A percentile compares a stretch with the other conserved stretches of the same genome.
Conservation (phyloP, 1,139 yeast genomes). For the Debaryomyces sp. region DNA sequence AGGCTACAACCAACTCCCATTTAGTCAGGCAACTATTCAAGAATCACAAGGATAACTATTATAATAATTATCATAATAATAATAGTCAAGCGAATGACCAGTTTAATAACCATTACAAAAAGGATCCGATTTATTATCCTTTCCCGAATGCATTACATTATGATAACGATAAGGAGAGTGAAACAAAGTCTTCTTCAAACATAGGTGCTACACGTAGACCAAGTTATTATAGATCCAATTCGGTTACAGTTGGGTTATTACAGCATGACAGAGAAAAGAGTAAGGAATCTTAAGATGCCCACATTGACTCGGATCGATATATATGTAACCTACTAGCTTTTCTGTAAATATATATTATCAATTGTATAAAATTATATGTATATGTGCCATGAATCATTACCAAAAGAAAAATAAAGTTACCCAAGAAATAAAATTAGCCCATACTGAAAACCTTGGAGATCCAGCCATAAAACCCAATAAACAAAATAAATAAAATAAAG, state of each 20-base stretch:
- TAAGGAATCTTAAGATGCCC: slow-evolving; percentile 9
- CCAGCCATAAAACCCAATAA: slow-evolving; percentile 1
- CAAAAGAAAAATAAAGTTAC: background rate
- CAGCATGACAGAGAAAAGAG: slow-evolving; percentile 25
- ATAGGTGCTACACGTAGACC: slow-evolving; percentile 30
- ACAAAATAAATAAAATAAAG: background rate
- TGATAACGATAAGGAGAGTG: slow-evolving; percentile 37
- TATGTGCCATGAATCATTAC: slow-evolving; percentile 1
- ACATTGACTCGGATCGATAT: background rate
- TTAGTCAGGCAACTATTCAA: slow-evolving; percentile 12
- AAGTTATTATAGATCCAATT: slow-evolving; percentile 38
- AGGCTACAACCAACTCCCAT: slow-evolving; percentile 27
- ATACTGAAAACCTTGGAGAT: background rate
- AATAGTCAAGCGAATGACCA: slow-evolving; percentile 18
- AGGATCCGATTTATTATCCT: slow-evolving; percentile 40
- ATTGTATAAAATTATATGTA: slow-evolving; percentile 4
- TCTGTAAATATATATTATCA: slow-evolving; percentile 2
- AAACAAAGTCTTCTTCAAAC: slow-evolving; percentile 21
- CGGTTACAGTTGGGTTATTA: slow-evolving; percentile 45
- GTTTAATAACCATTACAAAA: slow-evolving; percentile 51
- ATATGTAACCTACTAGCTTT: background rate
- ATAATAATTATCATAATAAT: slow-evolving; percentile 3
- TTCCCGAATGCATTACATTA: slow-evolving; percentile 46
- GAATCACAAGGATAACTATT: slow-evolving; percentile 9
- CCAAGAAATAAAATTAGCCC: slow-evolving; percentile 2